A percentile compares a stretch with the other conserved stretches of the same genome.
phyloP scores from a whole-genome alignment of 306 rosid genomes.

The Herpetospermum pedunculosum region DNA sequence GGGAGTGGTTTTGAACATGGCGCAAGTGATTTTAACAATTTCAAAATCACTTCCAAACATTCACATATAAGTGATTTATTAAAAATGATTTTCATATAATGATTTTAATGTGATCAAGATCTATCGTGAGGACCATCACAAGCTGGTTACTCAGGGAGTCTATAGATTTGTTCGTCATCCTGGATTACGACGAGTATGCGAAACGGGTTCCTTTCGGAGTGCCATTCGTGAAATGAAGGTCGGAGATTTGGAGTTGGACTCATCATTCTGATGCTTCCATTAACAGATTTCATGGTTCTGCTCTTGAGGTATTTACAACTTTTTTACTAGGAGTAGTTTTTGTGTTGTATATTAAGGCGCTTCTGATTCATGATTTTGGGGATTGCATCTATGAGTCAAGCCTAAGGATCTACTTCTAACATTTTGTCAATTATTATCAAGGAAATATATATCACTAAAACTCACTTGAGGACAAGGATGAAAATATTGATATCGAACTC shows the following conservation, averaged over 20 bases:
- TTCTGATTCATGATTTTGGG: background rate
- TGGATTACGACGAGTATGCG: constrained; percentile 60
- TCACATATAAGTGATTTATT: too few species aligned
- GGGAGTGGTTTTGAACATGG: too few species aligned
- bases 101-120: constrained; percentile 28
- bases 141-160: constrained; percentile 57
- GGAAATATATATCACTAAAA: background rate
- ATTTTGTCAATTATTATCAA: background rate
- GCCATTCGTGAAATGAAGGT: constrained; percentile 50
- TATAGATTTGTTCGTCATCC: constrained; percentile 73
- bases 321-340: background rate
- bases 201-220: constrained; percentile 55
- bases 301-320: background rate
- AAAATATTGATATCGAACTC: too few species aligned
- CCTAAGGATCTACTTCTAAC: background rate
- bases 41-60: too few species aligned
- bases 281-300: background rate
- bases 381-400: background rate
- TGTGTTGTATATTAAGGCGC: background rate
- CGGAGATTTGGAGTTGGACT: background rate
- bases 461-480: background rate
- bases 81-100: too few species aligned
- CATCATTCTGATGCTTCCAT: background rate
- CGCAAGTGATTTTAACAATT: too few species aligned
- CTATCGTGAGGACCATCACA: constrained; percentile 41